A percentile compares a stretch with the other conserved stretches of the same genome.
Conservation (phyloP, 805 yeast genomes). For the Saccharomycopsis fermentans region DNA sequence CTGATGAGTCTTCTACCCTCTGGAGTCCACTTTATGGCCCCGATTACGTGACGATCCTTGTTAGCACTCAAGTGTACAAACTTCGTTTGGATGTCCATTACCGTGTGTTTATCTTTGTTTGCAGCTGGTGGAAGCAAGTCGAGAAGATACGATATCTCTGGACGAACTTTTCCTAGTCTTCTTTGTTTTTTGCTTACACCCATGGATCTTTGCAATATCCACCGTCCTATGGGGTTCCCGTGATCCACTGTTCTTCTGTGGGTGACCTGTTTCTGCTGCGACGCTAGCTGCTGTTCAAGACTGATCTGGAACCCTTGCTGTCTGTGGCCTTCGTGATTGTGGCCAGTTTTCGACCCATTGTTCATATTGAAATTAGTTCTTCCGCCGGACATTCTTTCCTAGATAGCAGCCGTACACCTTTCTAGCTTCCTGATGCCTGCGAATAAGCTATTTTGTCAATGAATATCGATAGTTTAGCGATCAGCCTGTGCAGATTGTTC, state of each 20-base stretch:
- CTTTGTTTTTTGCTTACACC: slow-evolving; percentile 28
- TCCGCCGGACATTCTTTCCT: not conserved
- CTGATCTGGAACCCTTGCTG: slow-evolving; percentile 3
- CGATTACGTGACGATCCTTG: slow-evolving; percentile 84
- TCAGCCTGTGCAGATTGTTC: not conserved
- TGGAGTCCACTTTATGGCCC: slow-evolving; percentile 92
- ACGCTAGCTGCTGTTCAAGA: slow-evolving; percentile 9
- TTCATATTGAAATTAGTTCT: not conserved
- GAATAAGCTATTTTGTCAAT: not conserved
- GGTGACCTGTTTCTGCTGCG: slow-evolving; percentile 40
- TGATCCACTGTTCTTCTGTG: slow-evolving; percentile 69
- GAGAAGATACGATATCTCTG: slow-evolving; percentile 56
- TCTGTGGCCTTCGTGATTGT: not conserved
- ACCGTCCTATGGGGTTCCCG: slow-evolving; percentile 63
- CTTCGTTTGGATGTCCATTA: slow-evolving; percentile 61
- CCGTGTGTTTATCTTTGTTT: slow-evolving; percentile 36
- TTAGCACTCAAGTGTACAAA: slow-evolving; percentile 87
- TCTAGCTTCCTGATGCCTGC: not conserved
- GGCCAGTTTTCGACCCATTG: not conserved
- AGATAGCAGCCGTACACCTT: too few relatives aligned
- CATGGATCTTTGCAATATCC: slow-evolving; percentile 40
- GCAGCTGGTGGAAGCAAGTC: slow-evolving; percentile 60
- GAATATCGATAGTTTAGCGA: not conserved
- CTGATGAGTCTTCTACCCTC: slow-evolving; percentile 87
- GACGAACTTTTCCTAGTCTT: slow-evolving; percentile 46